Base-by-base conservation (phyloP, 352 stramenopile genomes). In the Aphanomyces euteiches region DNA sequence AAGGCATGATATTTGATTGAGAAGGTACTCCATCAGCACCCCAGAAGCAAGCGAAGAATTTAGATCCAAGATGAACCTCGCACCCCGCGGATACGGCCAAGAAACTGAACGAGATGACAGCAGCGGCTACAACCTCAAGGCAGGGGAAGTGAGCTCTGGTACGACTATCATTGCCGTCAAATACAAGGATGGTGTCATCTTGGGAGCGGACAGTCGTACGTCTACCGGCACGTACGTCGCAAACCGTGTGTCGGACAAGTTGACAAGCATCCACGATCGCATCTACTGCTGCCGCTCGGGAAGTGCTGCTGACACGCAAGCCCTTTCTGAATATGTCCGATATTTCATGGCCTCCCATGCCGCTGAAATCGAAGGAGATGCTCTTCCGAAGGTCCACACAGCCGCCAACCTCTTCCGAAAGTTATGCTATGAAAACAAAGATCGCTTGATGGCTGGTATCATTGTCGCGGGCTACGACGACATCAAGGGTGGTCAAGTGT, bases 361-460 rank as follows among this genome's bases (percentile, higher is more conserved):
- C 8, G 68, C 89, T 57, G 87, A 94, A 57, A 58, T 98, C 10
- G 87, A 96, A 73, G 85, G 88, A 34, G 97, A 96, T 6, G 83
- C 92, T 36, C 67, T 92, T 65, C 96, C 97, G 12, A 96, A 94
- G 71, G 97, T 99, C 43, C 97, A 98, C 77, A 98, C 96, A 28
- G 97, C 97, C n/a, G 95, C 96, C 21, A 98, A 98, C 78, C 79
- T 99, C 47, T 98, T 98, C 80, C 83, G 89, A 41, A 91, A 87
- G 72, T 84, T 99, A 59, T 98, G 95, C 79, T 99, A 99, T 82
- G 85, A 97, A 73, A 99, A 99, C 88, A 99, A 99, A 79, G 97
- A 99, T 79, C 85, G 92, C 37, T 73, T 95, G 74, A 83, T 95
- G 60, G 92, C 91, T 0, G 96, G 96, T 50, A 98, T 99, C 72